Conservation (phyloP, 2,329 filamentous ascomycete genomes). For the Xylaria sp. region DNA sequence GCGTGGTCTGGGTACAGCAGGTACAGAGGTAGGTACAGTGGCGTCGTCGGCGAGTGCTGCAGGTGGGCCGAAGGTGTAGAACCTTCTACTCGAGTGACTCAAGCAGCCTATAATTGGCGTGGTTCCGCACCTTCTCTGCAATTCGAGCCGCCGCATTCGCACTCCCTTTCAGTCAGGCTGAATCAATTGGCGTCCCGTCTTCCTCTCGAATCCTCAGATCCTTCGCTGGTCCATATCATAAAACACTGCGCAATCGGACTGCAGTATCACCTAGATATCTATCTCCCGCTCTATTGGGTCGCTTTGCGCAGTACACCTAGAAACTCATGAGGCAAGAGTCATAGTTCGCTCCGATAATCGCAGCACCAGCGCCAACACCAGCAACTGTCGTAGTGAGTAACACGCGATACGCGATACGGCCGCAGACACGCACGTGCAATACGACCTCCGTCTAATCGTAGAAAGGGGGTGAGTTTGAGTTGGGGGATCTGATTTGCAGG, state of each 20-base stretch:
- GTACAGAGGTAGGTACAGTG: background rate
- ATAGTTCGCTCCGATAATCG: slow-evolving; percentile 38
- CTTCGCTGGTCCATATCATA: background rate
- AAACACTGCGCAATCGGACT: slow-evolving; percentile 29
- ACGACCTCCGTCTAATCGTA: slow-evolving; percentile 6
- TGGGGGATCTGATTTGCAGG: slow-evolving; percentile 30
- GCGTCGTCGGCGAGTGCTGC: slow-evolving; percentile 8
- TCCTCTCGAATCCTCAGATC: slow-evolving; percentile 2
- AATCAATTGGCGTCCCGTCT: background rate
- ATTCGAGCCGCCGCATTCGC: slow-evolving; percentile 44
- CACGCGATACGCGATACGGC: background rate
- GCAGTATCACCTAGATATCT: slow-evolving; percentile 14
- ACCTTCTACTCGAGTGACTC: slow-evolving; percentile 51
- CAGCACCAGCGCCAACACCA: slow-evolving; percentile 9
- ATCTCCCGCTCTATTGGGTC: slow-evolving; percentile 21
- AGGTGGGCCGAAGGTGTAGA: slow-evolving; percentile 43
- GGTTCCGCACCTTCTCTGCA: slow-evolving; percentile 39
- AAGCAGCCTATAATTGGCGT: slow-evolving; percentile 50
- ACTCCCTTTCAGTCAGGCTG: slow-evolving; percentile 28
- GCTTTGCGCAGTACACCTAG: slow-evolving; percentile 10
- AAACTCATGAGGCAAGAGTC: slow-evolving; percentile 20
- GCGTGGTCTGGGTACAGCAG: background rate
- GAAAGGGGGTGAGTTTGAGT: slow-evolving; percentile 17
- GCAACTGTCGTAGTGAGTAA: background rate
- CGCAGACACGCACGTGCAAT: slow-evolving; percentile 15